Conservation (phyloP, 441 rosid species). For the Euphorbia celastroides region DNA sequence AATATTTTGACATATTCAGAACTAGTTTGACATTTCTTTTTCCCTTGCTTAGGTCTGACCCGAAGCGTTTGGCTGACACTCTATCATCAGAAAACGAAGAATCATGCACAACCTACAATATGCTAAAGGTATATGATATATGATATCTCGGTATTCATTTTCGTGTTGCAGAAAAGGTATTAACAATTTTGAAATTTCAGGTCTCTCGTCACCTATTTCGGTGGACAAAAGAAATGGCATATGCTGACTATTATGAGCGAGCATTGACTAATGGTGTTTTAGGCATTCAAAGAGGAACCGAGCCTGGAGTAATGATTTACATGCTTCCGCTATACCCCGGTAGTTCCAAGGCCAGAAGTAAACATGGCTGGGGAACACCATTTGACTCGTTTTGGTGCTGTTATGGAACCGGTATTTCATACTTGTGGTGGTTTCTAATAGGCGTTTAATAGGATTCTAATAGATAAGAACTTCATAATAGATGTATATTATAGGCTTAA, state of each 20-base stretch:
- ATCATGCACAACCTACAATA: slow-evolving; percentile 91
- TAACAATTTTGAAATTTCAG: slow-evolving; percentile 30
- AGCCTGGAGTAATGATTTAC: slow-evolving; percentile 93
- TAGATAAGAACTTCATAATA: too few relatives aligned
- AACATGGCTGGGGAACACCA: slow-evolving; percentile 84
- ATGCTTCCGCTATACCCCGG: slow-evolving; percentile 85
- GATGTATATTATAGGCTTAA: too few relatives aligned
- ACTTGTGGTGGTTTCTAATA: neutral
- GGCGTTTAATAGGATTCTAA: too few relatives aligned
- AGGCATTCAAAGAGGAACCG: slow-evolving; percentile 80
- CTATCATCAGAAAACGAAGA: slow-evolving; percentile 70
- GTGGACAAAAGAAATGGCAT: slow-evolving; percentile 85
- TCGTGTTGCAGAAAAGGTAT: too few relatives aligned
- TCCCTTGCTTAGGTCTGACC: slow-evolving; percentile 51
- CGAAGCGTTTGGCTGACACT: slow-evolving; percentile 70
- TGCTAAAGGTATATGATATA: slow-evolving; percentile 58
- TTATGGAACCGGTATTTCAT: slow-evolving; percentile 75
- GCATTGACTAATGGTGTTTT: slow-evolving; percentile 89
- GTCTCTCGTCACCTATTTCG: slow-evolving; percentile 83
- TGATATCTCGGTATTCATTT: too few relatives aligned
- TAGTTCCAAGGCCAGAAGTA: slow-evolving; percentile 61
- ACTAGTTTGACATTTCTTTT: slow-evolving; percentile 5
- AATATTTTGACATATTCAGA: too few relatives aligned
- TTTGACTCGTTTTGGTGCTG: slow-evolving; percentile 88
- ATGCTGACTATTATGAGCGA: slow-evolving; percentile 93